Base-by-base conservation (phyloP, 2,329 filamentous ascomycete species). In the Exophiala dermatitidis region DNA sequence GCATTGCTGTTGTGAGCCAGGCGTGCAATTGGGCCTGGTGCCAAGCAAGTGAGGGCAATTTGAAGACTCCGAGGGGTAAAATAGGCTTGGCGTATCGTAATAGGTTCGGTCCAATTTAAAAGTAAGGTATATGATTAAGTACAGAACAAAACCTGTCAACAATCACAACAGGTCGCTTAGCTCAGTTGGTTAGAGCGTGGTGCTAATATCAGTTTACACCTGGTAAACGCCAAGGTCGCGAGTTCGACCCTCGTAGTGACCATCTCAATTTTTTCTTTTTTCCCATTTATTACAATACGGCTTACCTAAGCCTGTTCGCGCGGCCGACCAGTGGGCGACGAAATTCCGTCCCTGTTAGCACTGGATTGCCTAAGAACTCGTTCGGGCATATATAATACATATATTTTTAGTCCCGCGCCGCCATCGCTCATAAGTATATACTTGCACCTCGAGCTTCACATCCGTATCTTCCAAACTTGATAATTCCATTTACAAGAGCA, bases 241-340 rank as follows among this genome's bases (percentile, higher is more conserved):
- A 50, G 52, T 54, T 54, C 52, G 52, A 54, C 52, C 52, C 52
- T 50, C 52, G 52, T 54, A 54, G 52, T 50, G 47, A 54, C 52
- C 52, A 54, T 50, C 34, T 31, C 4, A 8, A 26, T 43, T 28
- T 26, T 53, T 42, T 37, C 44, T 46, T 47, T 48, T 43, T 38
- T 38, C 4, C 19, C n/a, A 10, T 38, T 38, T 38, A 5, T 38
- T 4, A 32, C 19, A 41, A 12, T 2, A 26, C 19, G 19, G 26
- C 44, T 46, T 34, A 46, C 38, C 2, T 41, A 41, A 41, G 33
- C 33, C 38, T 6, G 19, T 12, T n/a, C 38, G 38, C 19, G 38
- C 38, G 10, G 38, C 38, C 38, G 2, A 41, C 38, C 19, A 41
- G 10, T 41, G 19, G 38, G 38, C n/a, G 38, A 34, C 33, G 10